Conservation (phyloP, 2,329 filamentous ascomycete genomes). For the Botrytis elliptica region DNA sequence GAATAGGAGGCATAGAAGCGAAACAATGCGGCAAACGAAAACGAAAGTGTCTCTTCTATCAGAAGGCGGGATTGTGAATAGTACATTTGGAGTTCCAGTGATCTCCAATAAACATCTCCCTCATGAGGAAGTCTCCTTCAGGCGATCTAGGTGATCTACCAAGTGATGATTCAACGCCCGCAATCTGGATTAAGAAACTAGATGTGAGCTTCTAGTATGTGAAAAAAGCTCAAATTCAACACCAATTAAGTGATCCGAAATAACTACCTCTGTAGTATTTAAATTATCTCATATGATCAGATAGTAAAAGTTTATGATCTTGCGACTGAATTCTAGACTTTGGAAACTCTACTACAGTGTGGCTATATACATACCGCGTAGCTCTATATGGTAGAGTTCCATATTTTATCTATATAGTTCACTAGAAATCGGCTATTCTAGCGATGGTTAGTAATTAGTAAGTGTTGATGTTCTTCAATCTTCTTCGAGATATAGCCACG, state of each 20-base stretch:
- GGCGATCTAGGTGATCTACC: not conserved
- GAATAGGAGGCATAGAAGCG: not conserved
- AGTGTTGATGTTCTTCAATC: not conserved
- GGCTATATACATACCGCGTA: not conserved
- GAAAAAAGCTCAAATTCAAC: not conserved
- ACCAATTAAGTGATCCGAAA: not conserved
- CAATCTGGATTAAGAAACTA: not conserved
- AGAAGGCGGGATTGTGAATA: not conserved
- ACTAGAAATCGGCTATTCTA: not conserved
- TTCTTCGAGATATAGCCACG: fast-evolving
- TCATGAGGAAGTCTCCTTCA: not conserved
- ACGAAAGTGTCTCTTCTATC: not conserved
- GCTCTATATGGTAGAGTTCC: no score
- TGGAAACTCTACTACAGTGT: not conserved
- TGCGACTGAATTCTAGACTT: not conserved
- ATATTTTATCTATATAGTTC: not conserved
- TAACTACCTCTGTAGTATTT: not conserved
- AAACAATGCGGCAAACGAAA: not conserved
- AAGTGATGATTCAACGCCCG: not conserved
- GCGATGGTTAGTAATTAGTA: not conserved
- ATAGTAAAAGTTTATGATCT: not conserved
- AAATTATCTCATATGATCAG: not conserved
- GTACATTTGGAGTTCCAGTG: not conserved
- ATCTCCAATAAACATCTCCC: not conserved
- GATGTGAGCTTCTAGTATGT: not conserved